phyloP scores from a whole-genome alignment of 208 protist genomes.

The Trypanosoma melophagium region DNA sequence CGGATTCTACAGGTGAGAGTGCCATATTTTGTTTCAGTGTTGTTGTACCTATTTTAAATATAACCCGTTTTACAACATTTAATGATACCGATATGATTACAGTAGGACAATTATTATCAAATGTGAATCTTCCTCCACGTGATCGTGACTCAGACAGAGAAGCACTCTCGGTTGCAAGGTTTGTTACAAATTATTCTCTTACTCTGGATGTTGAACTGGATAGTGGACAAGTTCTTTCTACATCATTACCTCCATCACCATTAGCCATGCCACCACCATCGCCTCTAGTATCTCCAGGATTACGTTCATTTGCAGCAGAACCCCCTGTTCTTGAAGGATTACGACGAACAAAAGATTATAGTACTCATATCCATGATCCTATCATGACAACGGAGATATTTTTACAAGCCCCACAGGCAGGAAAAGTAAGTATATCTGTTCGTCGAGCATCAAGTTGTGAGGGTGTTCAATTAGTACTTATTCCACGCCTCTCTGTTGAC shows the following conservation, averaged over 20 bases:
- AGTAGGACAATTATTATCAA: constrained; percentile 24
- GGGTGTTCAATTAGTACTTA: constrained; percentile 18
- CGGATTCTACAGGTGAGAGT: constrained; percentile 17
- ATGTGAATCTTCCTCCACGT: constrained; percentile 12
- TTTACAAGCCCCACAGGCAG: constrained; percentile 17
- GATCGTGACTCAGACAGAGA: constrained; percentile 5
- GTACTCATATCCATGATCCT: neutral
- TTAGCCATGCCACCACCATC: neutral
- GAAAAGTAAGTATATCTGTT: constrained; percentile 25
- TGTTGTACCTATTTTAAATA: constrained; percentile 32
- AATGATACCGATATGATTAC: constrained; percentile 17
- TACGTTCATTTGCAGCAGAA: neutral
- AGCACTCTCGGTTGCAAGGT: constrained; percentile 22
- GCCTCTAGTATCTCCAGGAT: neutral
- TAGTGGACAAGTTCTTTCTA: neutral
- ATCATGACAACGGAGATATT: constrained; percentile 29
- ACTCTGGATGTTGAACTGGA: neutral
- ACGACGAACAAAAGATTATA: neutral
- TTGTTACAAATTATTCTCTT: constrained; percentile 28
- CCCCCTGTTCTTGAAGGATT: neutral
- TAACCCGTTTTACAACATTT: constrained; percentile 28
- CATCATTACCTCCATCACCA: neutral
- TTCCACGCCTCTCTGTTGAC: constrained; percentile 12
- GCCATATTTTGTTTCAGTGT: constrained; percentile 28
- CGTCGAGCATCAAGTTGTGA: constrained; percentile 14